Percentiles rank a stretch among this genome's conserved stretches.
Evolutionary conservation across 441 rosid genomes (phyloP).

Genomic region (Biscutella laevigata): DNA sequence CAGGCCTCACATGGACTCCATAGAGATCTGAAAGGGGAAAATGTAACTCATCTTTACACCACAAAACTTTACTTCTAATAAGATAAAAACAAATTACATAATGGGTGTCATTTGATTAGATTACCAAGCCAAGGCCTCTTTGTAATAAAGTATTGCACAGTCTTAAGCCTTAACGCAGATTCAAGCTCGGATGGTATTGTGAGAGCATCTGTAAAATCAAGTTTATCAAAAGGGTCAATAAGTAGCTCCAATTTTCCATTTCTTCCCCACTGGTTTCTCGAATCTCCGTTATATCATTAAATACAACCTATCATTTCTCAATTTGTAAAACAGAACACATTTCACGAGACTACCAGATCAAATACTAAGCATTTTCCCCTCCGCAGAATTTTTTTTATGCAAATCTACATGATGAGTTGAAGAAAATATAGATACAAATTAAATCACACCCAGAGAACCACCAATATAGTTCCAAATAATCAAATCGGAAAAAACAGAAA

Average conservation of each 20-base stretch:
- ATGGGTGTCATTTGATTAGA: not conserved
- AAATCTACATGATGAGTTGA: not conserved
- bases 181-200: constrained; percentile 72
- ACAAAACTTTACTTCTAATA: not conserved
- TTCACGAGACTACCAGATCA: not conserved
- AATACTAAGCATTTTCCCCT: not conserved
- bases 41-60: not conserved
- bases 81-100: not conserved
- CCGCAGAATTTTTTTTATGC: not conserved
- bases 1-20: constrained; percentile 78
- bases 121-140: constrained; percentile 93
- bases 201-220: constrained; percentile 31
- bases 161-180: constrained; percentile 69
- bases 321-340: not conserved
- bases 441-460: not conserved
- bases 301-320: not conserved
- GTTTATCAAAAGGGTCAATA: not conserved
- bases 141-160: constrained; percentile 53
- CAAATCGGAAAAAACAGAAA: not conserved
- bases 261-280: no score
- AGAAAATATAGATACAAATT: not conserved
- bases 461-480: not conserved
- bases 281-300: not conserved
- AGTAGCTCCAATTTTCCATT: not conserved
- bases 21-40: constrained; percentile 54